Percentiles rank a stretch among this genome's conserved stretches.
These are phyloP conservation scores for Fusarium poae DNA, from an alignment of 2,329 filamentous ascomycete species.

Conservation along the genomic window DNA sequence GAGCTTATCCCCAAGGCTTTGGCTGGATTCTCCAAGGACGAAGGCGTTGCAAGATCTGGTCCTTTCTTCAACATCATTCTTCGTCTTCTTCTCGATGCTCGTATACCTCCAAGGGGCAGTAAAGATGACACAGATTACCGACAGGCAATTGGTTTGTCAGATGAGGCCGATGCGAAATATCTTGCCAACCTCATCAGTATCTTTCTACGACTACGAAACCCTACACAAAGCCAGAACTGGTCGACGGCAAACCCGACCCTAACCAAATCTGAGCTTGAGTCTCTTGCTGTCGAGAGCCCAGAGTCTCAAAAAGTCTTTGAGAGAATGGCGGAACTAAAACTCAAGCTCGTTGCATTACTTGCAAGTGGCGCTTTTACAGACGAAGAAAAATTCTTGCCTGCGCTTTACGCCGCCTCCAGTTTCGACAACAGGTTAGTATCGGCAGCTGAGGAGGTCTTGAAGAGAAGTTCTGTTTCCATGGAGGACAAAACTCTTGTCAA, in stretches of 20 bases:
- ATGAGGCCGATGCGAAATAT: constrained; percentile 77
- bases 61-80: constrained; percentile 87
- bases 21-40: constrained; percentile 51
- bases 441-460: constrained; percentile 91
- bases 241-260: constrained; percentile 53
- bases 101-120: constrained; percentile 80
- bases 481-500: constrained; percentile 75
- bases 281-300: constrained; percentile 56
- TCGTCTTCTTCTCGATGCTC: constrained; percentile 77
- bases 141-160: constrained; percentile 72
- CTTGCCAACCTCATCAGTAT: constrained; percentile 82
- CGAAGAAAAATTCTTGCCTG: constrained; percentile 83
- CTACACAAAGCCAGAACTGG: constrained; percentile 52
- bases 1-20: constrained; percentile 74
- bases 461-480: constrained; percentile 79
- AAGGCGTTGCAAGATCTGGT: constrained; percentile 54
- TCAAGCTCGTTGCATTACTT: constrained; percentile 75
- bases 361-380: constrained; percentile 89
- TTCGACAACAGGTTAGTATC: constrained; percentile 83
- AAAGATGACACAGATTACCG: constrained; percentile 81
- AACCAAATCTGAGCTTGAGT: constrained; percentile 47
- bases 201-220: constrained; percentile 66
- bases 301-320: constrained; percentile 72
- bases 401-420: constrained; percentile 85
- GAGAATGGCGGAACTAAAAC: constrained; percentile 62